Base-by-base conservation (phyloP, 2,329 filamentous ascomycete species). In the Trichoderma koningiopsis region DNA sequence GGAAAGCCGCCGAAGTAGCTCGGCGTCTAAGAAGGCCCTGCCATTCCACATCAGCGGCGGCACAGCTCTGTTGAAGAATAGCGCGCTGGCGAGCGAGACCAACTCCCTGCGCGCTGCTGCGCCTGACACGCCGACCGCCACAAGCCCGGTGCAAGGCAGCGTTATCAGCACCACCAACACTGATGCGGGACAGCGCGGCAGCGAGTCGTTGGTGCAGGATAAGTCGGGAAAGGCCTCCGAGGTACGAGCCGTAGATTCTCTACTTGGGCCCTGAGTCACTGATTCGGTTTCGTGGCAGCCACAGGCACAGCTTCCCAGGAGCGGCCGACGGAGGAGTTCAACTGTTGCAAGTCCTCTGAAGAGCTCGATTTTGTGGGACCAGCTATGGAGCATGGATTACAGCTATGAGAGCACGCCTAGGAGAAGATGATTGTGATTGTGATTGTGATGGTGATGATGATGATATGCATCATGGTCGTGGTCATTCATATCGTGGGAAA, bases 1-100 rank as follows among this genome's bases (percentile, higher is more conserved):
- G 31, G 94, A 97, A 78, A 97, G 92, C 80, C 89, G 95, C 64
- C 91, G 95, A 55, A 97, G 93, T 77, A 97, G 94, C 79, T 92
- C 91, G 16, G 91, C 87, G 66, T 96, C 92, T 69, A 94, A 92
- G 80, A 94, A 93, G 77, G 91, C 91, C 43, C 79, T 89, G 11
- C 88, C 87, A 1, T 85, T 88, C 72, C 81, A 82, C 47, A 78
- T 82, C 4, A 52, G 63, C n/a, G 79, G 80, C 16, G 77, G 80
- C n/a, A 80, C 82, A 5, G 77, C 77, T 13, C 69, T 81, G 63
- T 74, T 82, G 43, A 86, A 85, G 76, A 85, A 84, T 64, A 87
- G 83, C 67, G 84, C 84, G 47, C 75, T 86, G 31, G 84, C 84
- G 29, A 88, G 86, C 75, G 87, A 88, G 78, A 88, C 87, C 4